Base-by-base conservation (phyloP, 208 protist species). In the Acanthamoeba lenticulata region DNA sequence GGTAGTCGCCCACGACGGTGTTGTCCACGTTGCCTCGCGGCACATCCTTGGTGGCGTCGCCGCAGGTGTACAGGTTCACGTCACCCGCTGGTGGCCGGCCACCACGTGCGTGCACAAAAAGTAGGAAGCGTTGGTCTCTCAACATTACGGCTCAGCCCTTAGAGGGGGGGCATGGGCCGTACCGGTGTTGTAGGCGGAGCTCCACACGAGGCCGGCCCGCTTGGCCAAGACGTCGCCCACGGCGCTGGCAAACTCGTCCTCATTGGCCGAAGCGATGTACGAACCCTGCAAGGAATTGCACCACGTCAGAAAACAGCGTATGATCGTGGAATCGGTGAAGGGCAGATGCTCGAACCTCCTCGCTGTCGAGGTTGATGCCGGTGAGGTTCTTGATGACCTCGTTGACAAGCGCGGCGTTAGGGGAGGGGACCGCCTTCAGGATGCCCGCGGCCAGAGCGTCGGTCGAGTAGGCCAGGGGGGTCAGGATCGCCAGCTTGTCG, bases 21-120 rank as follows among this genome's bases (percentile, higher is more conserved):
- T 88, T 88, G 77, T 88, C 77, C 13, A 60, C 44, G n/a, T 60
- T 60, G 24, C 77, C 77, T 19, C 77, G 77, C 77, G 77, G 77
- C 32, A 88, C 77, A n/a, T 88, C 77, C 42, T 40, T 57, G 77
- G 21, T 88, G 2, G 77, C 40, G 29, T 88, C 77, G 13, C 77
- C 77, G 45, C 77, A 88, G 1, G 13, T 44, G 77, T 88, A 88
- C 44, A 88, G 32, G 45, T 88, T 88, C 5, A 88, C 77, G 17
- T 88, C 77, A 5, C 52, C 77, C 1, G n/a, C 77, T 88, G 77
- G 21, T 21, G 52, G 52, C 21, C 15, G 21, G 52, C 15, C 11
- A 27, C 52, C 52, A 27, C 52, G 15, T 60, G 52, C 52, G 52
- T 11, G 52, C 52, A 60, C 52, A 60, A 60, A 60, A 60, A 27